These are phyloP conservation scores for Capsella bursapastoris DNA, from an alignment of 345 rosid species.

Conservation along the genomic window DNA sequence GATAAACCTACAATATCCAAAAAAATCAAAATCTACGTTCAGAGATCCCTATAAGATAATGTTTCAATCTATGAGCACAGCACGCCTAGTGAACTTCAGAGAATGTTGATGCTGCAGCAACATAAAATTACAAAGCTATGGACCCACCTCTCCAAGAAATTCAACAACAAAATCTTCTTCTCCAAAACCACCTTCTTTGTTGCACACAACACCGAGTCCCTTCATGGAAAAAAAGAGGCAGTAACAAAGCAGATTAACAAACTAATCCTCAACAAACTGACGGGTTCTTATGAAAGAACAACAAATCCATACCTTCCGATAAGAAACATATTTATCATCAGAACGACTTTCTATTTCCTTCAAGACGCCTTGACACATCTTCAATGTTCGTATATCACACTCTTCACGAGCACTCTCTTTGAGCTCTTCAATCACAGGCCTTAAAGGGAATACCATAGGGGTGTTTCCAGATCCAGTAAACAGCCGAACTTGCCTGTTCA, in stretches of 20 bases:
- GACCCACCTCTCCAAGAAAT: slow-evolving; percentile 96
- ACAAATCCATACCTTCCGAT: slow-evolving; percentile 74
- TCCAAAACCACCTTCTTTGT: slow-evolving; percentile 91
- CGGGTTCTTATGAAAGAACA: slow-evolving; percentile 8
- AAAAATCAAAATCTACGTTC: slow-evolving; percentile 27
- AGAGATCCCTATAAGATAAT: slow-evolving; percentile 17
- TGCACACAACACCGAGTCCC: slow-evolving; percentile 99
- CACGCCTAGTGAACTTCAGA: slow-evolving; percentile 13
- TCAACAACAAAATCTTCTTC: slow-evolving; percentile 98
- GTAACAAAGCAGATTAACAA: slow-evolving; percentile 39
- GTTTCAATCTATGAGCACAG: not conserved
- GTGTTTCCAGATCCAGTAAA: slow-evolving; percentile 91
- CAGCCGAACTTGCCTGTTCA: slow-evolving; percentile 84
- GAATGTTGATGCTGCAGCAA: slow-evolving; percentile 25
- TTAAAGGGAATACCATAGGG: slow-evolving; percentile 84
- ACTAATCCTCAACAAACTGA: slow-evolving; percentile 13
- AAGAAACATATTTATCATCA: slow-evolving; percentile 95
- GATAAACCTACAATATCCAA: slow-evolving; percentile 75
- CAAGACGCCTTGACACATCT: slow-evolving; percentile 78
- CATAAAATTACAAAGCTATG: slow-evolving; percentile 30
- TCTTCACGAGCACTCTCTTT: slow-evolving; percentile 70
- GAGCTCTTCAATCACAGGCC: slow-evolving; percentile 86
- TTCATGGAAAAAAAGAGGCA: slow-evolving; percentile 43
- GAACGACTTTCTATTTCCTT: slow-evolving; percentile 86
- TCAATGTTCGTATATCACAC: slow-evolving; percentile 64